Conservation (phyloP, 2,329 filamentous ascomycete genomes). For the Epichloe glyceriae region DNA sequence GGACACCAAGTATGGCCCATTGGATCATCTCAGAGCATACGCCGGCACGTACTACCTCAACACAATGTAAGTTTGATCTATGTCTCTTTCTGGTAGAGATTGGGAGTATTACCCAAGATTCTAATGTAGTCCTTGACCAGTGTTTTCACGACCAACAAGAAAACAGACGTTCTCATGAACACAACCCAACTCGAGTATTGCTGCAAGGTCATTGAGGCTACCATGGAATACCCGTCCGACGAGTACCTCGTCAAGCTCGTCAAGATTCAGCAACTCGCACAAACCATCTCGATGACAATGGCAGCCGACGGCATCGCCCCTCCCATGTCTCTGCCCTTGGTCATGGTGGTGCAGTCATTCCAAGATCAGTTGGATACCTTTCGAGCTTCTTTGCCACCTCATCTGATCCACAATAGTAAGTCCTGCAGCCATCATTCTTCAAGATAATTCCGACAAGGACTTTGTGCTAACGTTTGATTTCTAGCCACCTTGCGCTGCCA, state of each 20-base stretch:
- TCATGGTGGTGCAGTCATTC: slow-evolving; percentile 29
- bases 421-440: not conserved
- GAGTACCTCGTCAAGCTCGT: slow-evolving; percentile 31
- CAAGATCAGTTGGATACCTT: slow-evolving; percentile 30
- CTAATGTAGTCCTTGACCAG: slow-evolving; percentile 10
- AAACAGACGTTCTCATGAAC: slow-evolving; percentile 34
- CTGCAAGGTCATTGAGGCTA: slow-evolving; percentile 28
- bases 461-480: not conserved
- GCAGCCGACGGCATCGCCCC: slow-evolving; percentile 16
- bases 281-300: slow-evolving; percentile 31
- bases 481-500: slow-evolving; percentile 29
- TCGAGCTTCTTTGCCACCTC: slow-evolving; percentile 21
- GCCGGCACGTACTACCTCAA: slow-evolving; percentile 37
- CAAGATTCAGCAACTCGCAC: slow-evolving; percentile 33
- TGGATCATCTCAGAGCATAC: slow-evolving; percentile 35
- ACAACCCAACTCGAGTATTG: slow-evolving; percentile 30
- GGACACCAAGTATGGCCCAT: slow-evolving; percentile 14
- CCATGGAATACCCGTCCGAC: slow-evolving; percentile 30
- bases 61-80: slow-evolving; percentile 25
- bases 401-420: slow-evolving; percentile 23
- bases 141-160: slow-evolving; percentile 33
- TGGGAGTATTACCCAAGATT: no score
- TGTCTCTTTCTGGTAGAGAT: not conserved
- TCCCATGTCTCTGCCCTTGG: slow-evolving; percentile 25
- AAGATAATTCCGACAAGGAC: not conserved